Base-by-base conservation (phyloP, 2,329 filamentous ascomycete genomes). In the Hirsutella rhossiliensis region DNA sequence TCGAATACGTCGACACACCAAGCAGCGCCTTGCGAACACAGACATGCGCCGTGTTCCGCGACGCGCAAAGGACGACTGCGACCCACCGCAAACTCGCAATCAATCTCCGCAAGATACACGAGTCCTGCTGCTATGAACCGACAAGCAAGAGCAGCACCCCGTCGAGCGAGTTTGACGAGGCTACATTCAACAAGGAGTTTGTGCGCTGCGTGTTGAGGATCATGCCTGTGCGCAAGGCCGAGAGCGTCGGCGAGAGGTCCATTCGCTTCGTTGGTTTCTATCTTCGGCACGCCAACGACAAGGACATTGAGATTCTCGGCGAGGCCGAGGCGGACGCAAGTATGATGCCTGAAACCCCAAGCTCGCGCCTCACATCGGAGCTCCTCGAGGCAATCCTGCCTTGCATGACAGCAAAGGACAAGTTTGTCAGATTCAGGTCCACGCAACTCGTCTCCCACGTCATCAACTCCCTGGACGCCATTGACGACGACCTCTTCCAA, bases 381-480 rank as follows among this genome's bases (percentile, higher is more conserved):
- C 73, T 97, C 31, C 76, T 97, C 56, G 77, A 79, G 43, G 73
- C 80, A 7, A 65, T 92, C 18, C 69, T 94, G 3, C 84, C 84
- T 5, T 67, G 95, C n/a, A 71, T 95, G 47, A 75, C 75, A 11
- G 79, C 85, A 38, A 97, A 95, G 64, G 92, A 98, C 64, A 97
- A 96, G 64, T 84, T 84, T 47, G 84, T 97, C 40, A 79, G 92
- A 46, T 98, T 87, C 63, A 76, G 92, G 46, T 80, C 88, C 5
- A 94, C 90, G 0, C 92, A 98, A 60, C 77, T 95, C 43, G 80
- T 94, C 43, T 84, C 88, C 2, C 86, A 95, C 59, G 81, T 96
- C 49, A 83, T 98, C 65, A 95, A 95, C 65, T 92, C 84, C 12
- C 73, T 98, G 23, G 87, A 94, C 49, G 82, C 87, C 2, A 87